These are phyloP conservation scores for Tuctoria greenei DNA, from an alignment of 176 grass and related monocot genomes.

Conservation along the genomic window DNA sequence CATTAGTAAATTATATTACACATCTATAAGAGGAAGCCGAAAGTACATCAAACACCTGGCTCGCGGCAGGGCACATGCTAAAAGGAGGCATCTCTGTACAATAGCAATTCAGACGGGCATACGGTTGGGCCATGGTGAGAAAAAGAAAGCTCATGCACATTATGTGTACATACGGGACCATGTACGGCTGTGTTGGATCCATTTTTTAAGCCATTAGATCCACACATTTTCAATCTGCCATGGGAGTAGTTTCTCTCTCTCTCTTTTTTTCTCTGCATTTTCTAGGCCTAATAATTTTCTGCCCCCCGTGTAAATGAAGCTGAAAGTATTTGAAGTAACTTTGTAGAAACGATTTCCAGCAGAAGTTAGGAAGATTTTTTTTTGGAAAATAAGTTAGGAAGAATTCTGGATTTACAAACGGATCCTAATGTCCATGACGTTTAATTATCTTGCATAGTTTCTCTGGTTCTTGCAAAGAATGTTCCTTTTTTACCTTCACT, in stretches of 20 bases:
- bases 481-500: not conserved
- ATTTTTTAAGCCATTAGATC: constrained; percentile 11
- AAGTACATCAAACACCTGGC: constrained; percentile 59
- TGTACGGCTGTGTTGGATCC: constrained; percentile 34
- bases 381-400: too few species aligned
- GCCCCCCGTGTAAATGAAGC: not conserved
- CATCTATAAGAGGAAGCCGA: constrained; percentile 48
- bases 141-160: constrained; percentile 48
- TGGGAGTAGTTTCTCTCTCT: not conserved
- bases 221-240: constrained; percentile 43
- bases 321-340: not conserved
- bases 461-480: not conserved
- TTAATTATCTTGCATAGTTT: not conserved
- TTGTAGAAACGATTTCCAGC: not conserved
- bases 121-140: constrained; percentile 29
- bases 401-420: not conserved
- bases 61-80: constrained; percentile 51
- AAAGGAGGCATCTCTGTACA: constrained; percentile 45
- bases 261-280: not conserved
- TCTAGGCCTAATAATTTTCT: not conserved
- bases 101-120: constrained; percentile 41
- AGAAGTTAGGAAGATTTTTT: too few species aligned
- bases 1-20: constrained; percentile 39
- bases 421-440: not conserved
- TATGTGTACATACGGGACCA: constrained; percentile 38